Evolutionary conservation across 345 rosid genomes (phyloP).

Genomic region (Luvunga scandens): DNA sequence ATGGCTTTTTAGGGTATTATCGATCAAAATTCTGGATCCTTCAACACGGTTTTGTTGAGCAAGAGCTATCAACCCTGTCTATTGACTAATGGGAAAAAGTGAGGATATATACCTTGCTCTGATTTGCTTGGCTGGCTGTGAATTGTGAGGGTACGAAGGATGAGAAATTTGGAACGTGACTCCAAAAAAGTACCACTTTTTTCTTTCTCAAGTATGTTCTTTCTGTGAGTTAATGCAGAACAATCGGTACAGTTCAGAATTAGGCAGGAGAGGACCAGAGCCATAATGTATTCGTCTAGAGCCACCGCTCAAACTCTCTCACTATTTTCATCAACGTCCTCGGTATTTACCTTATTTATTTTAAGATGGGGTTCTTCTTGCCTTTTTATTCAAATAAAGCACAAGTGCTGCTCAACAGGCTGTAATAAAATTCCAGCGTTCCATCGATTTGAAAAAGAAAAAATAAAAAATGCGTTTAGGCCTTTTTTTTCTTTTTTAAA

Average conservation of each 20-base stretch:
- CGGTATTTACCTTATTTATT: neutral
- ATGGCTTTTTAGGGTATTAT: neutral
- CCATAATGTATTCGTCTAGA: neutral
- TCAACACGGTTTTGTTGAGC: conserved; percentile 2
- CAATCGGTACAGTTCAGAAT: neutral
- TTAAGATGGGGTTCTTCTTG: neutral
- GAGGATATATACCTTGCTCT: neutral
- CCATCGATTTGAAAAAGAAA: too few species aligned
- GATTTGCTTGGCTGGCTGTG: neutral
- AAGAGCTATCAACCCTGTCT: neutral
- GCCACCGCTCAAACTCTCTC: neutral
- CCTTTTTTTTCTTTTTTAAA: too few species aligned
- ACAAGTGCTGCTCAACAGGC: too few species aligned
- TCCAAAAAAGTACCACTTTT: neutral
- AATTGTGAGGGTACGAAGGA: neutral
- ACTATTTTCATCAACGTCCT: neutral
- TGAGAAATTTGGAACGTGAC: neutral
- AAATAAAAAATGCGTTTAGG: too few species aligned
- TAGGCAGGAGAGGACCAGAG: neutral
- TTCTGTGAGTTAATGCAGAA: neutral
- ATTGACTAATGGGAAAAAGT: neutral
- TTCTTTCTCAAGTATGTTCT: neutral
- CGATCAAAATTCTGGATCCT: conserved; percentile 8
- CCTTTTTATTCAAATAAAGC: too few species aligned
- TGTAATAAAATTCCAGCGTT: too few species aligned